phyloP scores from a whole-genome alignment of 768 basidiomycete species.

The Crucibulum laeve region DNA sequence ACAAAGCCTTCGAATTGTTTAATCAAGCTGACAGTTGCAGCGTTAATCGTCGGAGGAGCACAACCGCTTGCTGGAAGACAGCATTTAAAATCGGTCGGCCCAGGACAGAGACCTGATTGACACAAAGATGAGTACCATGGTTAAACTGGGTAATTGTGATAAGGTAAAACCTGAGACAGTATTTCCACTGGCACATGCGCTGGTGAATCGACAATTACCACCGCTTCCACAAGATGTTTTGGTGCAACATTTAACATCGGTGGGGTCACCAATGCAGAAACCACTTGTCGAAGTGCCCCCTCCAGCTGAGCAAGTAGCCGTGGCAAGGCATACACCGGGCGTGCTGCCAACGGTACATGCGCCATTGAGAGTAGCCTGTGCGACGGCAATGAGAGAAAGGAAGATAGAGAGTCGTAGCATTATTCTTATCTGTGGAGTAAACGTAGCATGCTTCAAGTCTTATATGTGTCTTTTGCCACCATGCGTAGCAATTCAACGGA shows the following conservation, averaged over 20 bases:
- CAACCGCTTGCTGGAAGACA: conserved; percentile 8
- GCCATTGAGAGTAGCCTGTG: conserved; percentile 15
- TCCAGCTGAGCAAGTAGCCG: conserved; percentile 15
- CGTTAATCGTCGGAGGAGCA: conserved; percentile 18
- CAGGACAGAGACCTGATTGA: conserved; percentile 21
- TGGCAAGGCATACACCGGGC: conserved; percentile 21
- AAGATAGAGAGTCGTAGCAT: not conserved
- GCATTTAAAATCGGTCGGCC: conserved; percentile 9
- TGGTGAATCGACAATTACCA: conserved; percentile 21
- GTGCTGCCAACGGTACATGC: conserved; percentile 18
- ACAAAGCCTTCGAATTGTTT: conserved; percentile 32
- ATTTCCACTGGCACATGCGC: conserved; percentile 16
- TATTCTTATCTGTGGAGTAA: too few relatives aligned
- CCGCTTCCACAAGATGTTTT: conserved; percentile 18
- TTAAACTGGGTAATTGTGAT: not conserved
- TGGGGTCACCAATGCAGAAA: conserved; percentile 22
- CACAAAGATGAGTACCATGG: not conserved
- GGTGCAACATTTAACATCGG: conserved; percentile 21
- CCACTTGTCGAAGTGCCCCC: conserved; percentile 17
- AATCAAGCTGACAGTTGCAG: conserved; percentile 22
- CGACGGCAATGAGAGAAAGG: conserved; percentile 3
- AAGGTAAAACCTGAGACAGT: conserved; percentile 13
- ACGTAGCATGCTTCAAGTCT: too few relatives aligned
- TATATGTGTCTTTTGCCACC: too few relatives aligned
- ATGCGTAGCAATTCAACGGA: too few relatives aligned